Evolutionary conservation across 2,329 filamentous ascomycete species (phyloP), one percentile per base, ranked within the genome.

Genomic region (Arthroderma sp.): DNA sequence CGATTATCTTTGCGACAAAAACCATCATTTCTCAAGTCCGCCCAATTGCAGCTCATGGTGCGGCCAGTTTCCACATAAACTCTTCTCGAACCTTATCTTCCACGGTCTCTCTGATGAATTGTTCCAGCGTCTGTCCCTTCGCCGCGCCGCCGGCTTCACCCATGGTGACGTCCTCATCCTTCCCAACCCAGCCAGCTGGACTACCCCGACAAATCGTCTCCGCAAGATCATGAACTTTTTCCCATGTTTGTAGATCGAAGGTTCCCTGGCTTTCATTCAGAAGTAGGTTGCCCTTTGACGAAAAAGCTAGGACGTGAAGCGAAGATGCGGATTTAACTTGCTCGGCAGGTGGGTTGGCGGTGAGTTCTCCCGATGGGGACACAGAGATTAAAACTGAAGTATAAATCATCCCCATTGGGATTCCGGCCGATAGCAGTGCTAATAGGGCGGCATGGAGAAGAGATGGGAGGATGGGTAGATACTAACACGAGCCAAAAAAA

Each of bases 231-330:
- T 80, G 77, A 11, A 83, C 76, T 37, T 72, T 67, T 45, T 86
- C 77, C 86, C 88, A 95, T 50, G 82, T 80, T 9, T 78, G 72
- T 52, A 83, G 70, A 39, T 77, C 76, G 58, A 95, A 96, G 3
- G 67, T 65, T 0, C 89, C 89, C 55, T 89, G 79, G 56, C 86
- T 94, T 64, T 94, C 84, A 31, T 77, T 80, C 36, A 94, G 64
- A 22, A 95, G 65, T 42, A 94, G 67, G 47, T 85, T 78, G 6
- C 81, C 76, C 42, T 78, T 70, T 1, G 80, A 79, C n/a, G 81
- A 81, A 60, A 91, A 94, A 4, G 80, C 82, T 47, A 95, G 72
- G n/a, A 83, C 85, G 59, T 95, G 89, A 22, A 85, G 66, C 4
- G 86, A 93, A 45, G 68, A 71, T 7, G 83, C 80, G 38, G 67